Base-by-base conservation (phyloP, 495 filamentous ascomycete genomes). In the Hypoxylon perforatum region DNA sequence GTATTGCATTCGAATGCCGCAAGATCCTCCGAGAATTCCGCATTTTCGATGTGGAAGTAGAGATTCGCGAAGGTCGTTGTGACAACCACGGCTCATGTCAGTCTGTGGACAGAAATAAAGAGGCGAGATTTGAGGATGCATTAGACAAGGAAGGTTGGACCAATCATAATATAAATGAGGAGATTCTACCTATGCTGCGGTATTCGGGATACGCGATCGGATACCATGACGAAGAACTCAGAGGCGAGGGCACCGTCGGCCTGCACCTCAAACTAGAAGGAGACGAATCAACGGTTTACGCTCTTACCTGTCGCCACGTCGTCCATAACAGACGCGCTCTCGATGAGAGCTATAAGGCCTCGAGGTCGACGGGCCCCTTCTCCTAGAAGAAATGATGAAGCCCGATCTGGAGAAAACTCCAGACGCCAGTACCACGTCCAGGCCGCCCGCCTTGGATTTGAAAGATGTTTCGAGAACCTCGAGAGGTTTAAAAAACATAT, bases 261-360 rank as follows among this genome's bases (percentile, higher is more conserved):
- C 17, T 59, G 56, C 56, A 57, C 30, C 3, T 59, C 12, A 59
- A 38, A 30, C 56, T 59, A 9, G 56, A 46, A 48, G 17, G 48
- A 22, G 30, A 59, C 15, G 42, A 46, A n/a, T 23, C 25, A 35
- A 59, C 28, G 1, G 9, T 59, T 10, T 59, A 59, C 28, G 42
- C 23, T 25, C 44, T 59, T 9, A 59, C 56, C 12, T 59, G 56
- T 46, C 56, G 56, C 3, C 56, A 59, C 17, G 56, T 59, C 3
- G 45, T 59, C 0, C 10, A 35, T 15, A 39, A 25, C 19, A n/a
- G 33, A 11, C 42, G 42, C 3, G 19, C 28, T 15, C 28, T 12
- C 0, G 14, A 48, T n/a, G 45, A 59, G 19, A 45, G 28, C 9
- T 59, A 50, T 44, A 35, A 49, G 19, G 3, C 25, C 5, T 59